Percentiles rank a stretch among this genome's conserved stretches.
phyloP scores from a whole-genome alignment of 1,139 yeast species.

The Pneumocystis jirovecii region DNA sequence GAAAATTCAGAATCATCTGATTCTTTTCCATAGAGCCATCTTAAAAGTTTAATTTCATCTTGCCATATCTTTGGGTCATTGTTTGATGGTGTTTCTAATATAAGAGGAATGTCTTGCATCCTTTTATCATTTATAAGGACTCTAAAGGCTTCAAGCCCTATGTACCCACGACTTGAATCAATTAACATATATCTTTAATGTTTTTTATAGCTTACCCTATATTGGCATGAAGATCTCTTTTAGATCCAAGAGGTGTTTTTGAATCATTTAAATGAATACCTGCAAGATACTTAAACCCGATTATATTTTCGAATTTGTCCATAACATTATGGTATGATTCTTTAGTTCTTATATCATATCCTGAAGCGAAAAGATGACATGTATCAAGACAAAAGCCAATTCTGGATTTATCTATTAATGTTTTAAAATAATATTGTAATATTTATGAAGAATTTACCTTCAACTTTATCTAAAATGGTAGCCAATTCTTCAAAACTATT shows the following conservation, averaged over 20 bases:
- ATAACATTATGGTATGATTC: conserved; percentile 51
- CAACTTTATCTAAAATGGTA: conserved; percentile 58
- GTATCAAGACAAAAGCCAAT: conserved; percentile 9
- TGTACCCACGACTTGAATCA: conserved; percentile 42
- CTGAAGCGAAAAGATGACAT: conserved; percentile 40
- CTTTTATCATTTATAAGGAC: conserved; percentile 53
- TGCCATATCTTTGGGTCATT: conserved; percentile 46
- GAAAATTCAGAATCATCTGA: conserved; percentile 42
- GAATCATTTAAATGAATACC: conserved; percentile 89
- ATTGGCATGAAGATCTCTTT: conserved; percentile 80
- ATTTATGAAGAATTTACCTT: conserved; percentile 54
- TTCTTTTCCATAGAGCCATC: conserved; percentile 47
- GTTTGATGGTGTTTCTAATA: conserved; percentile 77
- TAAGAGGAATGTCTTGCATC: conserved; percentile 53
- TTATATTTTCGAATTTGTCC: conserved; percentile 50
- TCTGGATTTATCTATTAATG: neutral
- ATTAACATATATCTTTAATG: neutral
- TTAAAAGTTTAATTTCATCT: conserved; percentile 61
- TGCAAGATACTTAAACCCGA: conserved; percentile 61
- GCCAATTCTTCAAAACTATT: conserved; percentile 61
- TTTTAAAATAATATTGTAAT: conserved; percentile 54
- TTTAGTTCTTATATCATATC: conserved; percentile 63
- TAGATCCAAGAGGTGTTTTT: conserved; percentile 81
- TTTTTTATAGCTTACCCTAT: conserved; percentile 34
- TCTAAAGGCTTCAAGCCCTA: conserved; percentile 75